phyloP scores from a whole-genome alignment of 1,139 yeast species.

The Trichomonascaceae sp. region DNA sequence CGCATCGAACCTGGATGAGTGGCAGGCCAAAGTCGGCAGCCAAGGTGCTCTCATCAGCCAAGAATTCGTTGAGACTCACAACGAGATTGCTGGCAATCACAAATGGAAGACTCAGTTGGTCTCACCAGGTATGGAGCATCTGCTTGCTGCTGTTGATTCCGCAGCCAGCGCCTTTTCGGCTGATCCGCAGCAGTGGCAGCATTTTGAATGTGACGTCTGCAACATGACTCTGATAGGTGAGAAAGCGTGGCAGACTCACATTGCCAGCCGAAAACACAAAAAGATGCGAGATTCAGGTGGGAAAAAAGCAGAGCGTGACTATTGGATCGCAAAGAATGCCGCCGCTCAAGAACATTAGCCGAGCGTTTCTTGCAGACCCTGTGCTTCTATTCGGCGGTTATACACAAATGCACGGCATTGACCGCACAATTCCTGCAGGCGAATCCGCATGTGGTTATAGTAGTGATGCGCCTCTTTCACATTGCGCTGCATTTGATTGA shows the following conservation, averaged over 20 bases:
- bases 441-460: conserved; percentile 47
- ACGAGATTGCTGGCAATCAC: conserved; percentile 4
- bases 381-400: conserved; percentile 40
- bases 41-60: conserved; percentile 43
- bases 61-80: conserved; percentile 26
- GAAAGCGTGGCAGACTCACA: conserved; percentile 55
- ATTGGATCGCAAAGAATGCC: conserved; percentile 5
- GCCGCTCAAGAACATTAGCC: no score
- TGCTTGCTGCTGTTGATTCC: conserved; percentile 21
- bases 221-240: conserved; percentile 62
- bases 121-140: conserved; percentile 32
- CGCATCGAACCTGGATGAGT: conserved; percentile 54
- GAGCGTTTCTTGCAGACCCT: conserved; percentile 30
- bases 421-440: conserved; percentile 34
- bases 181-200: conserved; percentile 58
- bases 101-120: conserved; percentile 23
- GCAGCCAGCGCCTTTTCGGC: conserved; percentile 19
- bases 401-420: conserved; percentile 46
- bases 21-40: conserved; percentile 44
- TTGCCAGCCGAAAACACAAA: conserved; percentile 38
- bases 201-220: conserved; percentile 56
- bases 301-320: conserved; percentile 5
- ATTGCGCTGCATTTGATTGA: conserved; percentile 43
- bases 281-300: conserved; percentile 3
- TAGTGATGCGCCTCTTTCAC: conserved; percentile 59